Conservation (phyloP, 2,329 filamentous ascomycete species). For the Colletotrichum lentis region DNA sequence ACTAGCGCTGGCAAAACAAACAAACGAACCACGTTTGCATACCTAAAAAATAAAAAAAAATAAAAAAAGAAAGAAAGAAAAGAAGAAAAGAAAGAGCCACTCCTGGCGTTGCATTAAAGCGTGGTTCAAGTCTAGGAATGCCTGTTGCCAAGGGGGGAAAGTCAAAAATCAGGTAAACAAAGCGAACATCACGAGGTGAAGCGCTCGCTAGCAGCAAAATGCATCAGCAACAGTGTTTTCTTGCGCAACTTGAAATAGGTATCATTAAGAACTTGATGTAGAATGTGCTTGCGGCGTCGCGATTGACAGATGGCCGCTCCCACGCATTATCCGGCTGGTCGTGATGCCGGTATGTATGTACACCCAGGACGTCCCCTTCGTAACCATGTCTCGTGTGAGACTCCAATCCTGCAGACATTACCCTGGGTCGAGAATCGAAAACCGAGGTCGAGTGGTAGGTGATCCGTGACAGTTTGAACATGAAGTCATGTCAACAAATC, state of each 20-base stretch:
- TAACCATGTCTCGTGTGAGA: slow-evolving; percentile 30
- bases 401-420: slow-evolving; percentile 12
- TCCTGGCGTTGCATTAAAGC: not conserved
- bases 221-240: not conserved
- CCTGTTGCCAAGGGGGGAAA: not conserved
- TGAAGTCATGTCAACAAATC: slow-evolving; percentile 2
- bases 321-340: slow-evolving; percentile 26
- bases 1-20: slow-evolving; percentile 1
- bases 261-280: slow-evolving; percentile 15
- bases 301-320: slow-evolving; percentile 22
- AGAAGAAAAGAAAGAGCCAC: not conserved
- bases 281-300: slow-evolving; percentile 29
- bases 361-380: slow-evolving; percentile 25
- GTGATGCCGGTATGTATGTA: slow-evolving; percentile 25
- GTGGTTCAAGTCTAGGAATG: slow-evolving; percentile 7
- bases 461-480: slow-evolving; percentile 5
- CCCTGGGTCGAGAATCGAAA: slow-evolving; percentile 20
- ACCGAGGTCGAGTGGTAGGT: slow-evolving; percentile 2
- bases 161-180: not conserved
- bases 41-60: not conserved
- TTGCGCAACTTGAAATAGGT: slow-evolving; percentile 22
- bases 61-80: not conserved
- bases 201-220: not conserved
- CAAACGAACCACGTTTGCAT: not conserved
- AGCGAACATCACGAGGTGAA: not conserved